phyloP scores from a whole-genome alignment of 2,329 filamentous ascomycete species.

The Decorospora gaudefroyi region DNA sequence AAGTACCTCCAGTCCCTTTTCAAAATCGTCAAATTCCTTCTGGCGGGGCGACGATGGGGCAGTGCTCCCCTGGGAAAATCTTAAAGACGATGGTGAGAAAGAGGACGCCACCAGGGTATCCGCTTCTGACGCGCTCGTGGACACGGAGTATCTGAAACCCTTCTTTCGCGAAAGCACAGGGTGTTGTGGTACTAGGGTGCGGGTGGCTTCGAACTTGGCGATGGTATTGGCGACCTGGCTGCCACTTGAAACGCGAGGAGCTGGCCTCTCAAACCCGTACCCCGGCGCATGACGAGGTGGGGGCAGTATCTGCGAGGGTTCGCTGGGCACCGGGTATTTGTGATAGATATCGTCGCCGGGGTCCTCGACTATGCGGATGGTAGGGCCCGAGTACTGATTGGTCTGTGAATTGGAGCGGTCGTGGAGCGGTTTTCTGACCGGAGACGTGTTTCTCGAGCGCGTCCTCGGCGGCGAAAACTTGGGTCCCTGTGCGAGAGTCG shows the following conservation, averaged over 20 bases:
- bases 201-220: conserved; percentile 45
- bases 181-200: conserved; percentile 41
- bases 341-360: conserved; percentile 43
- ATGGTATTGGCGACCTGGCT: conserved; percentile 46
- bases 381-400: conserved; percentile 46
- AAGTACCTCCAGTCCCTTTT: conserved; percentile 42
- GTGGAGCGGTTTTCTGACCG: conserved; percentile 45
- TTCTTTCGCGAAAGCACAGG: conserved; percentile 42
- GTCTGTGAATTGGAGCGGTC: conserved; percentile 46
- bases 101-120: conserved; percentile 46
- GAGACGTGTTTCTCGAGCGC: conserved; percentile 36
- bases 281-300: conserved; percentile 47
- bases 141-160: conserved; percentile 44
- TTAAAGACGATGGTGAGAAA: conserved; percentile 45
- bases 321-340: conserved; percentile 48
- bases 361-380: conserved; percentile 50
- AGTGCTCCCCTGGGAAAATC: conserved; percentile 49
- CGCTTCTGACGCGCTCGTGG: conserved; percentile 47
- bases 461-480: conserved; percentile 40
- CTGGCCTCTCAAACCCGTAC: conserved; percentile 47
- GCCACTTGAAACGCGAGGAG: conserved; percentile 48
- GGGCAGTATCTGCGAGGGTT: conserved; percentile 48
- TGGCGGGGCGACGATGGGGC: conserved; percentile 45
- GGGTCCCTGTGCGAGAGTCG: conserved; percentile 37
- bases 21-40: conserved; percentile 36